Evolutionary conservation across 345 rosid species (phyloP).

Genomic region (Sisymbrium altissimum): DNA sequence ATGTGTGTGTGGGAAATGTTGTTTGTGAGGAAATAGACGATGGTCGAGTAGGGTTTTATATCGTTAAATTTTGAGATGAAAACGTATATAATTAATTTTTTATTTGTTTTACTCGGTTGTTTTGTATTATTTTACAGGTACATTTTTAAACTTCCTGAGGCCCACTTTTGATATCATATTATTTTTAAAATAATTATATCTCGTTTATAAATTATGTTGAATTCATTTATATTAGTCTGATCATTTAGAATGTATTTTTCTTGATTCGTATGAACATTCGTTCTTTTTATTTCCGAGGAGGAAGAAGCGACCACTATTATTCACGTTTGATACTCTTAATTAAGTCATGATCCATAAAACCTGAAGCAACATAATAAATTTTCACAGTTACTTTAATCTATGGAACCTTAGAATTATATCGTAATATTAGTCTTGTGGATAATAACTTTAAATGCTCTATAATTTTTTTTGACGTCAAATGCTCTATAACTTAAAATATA

Average conservation of each 20-base stretch:
- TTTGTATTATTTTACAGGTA: not conserved
- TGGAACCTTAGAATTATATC: not conserved
- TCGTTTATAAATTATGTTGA: not conserved
- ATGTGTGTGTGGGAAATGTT: not conserved
- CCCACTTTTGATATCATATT: slow-evolving; percentile 18
- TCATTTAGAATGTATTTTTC: not conserved
- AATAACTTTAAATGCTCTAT: too few relatives aligned
- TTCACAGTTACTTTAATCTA: not conserved
- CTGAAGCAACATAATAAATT: not conserved
- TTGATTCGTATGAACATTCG: slow-evolving; percentile 3
- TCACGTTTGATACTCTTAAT: not conserved
- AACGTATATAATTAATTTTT: not conserved
- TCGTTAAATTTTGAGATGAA: slow-evolving; percentile 2
- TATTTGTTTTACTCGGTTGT: not conserved
- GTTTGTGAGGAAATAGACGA: slow-evolving; percentile 3
- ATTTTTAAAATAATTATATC: not conserved
- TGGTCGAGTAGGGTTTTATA: slow-evolving; percentile 12
- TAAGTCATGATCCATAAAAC: not conserved
- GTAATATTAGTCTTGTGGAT: not conserved
- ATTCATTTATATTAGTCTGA: not conserved
- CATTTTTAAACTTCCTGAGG: slow-evolving; percentile 5
- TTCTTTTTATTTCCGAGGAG: slow-evolving; percentile 1
- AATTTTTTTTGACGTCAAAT: too few relatives aligned
- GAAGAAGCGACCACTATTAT: slow-evolving; percentile 20
- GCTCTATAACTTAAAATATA: too few relatives aligned